A percentile compares a stretch with the other conserved stretches of the same genome.
These are phyloP conservation scores for Ciborinia camelliae DNA, from an alignment of 2,329 filamentous ascomycete genomes.

Conservation along the genomic window DNA sequence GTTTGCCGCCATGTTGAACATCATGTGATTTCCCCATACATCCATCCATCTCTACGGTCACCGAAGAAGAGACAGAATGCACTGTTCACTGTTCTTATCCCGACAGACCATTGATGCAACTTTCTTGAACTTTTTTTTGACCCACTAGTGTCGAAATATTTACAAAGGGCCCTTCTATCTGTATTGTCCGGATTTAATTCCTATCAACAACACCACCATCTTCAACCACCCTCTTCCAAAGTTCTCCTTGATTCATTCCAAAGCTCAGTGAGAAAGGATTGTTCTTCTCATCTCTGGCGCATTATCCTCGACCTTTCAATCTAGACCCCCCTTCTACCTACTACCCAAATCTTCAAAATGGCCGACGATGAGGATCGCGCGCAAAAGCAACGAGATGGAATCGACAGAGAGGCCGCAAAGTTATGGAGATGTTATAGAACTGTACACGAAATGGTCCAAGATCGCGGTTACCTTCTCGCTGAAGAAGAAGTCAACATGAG, in stretches of 20 bases:
- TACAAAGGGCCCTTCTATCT: slow-evolving; percentile 10
- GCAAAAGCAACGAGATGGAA: slow-evolving; percentile 36
- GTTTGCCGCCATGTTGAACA: no score
- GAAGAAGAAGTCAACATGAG: slow-evolving; percentile 86
- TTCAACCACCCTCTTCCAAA: neutral
- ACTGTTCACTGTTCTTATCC: no score
- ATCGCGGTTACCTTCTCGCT: slow-evolving; percentile 87
- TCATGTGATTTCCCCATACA: neutral
- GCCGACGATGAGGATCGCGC: slow-evolving; percentile 34
- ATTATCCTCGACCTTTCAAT: neutral
- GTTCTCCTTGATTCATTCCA: no score
- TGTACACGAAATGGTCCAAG: slow-evolving; percentile 89
- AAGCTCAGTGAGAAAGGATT: neutral
- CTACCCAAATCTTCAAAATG: slow-evolving; percentile 24
- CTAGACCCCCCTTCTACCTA: neutral
- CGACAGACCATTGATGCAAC: no score
- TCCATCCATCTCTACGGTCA: neutral
- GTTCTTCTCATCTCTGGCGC: neutral
- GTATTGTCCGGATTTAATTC: neutral
- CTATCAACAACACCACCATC: neutral
- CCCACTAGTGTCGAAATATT: slow-evolving; percentile 13
- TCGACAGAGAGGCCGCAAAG: slow-evolving; percentile 50
- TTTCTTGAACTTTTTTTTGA: slow-evolving; percentile 15
- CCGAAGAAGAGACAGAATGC: no score
- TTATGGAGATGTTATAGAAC: slow-evolving; percentile 95